phyloP scores from a whole-genome alignment of 2,329 filamentous ascomycete genomes.

The Tolypocladium endophyticum region DNA sequence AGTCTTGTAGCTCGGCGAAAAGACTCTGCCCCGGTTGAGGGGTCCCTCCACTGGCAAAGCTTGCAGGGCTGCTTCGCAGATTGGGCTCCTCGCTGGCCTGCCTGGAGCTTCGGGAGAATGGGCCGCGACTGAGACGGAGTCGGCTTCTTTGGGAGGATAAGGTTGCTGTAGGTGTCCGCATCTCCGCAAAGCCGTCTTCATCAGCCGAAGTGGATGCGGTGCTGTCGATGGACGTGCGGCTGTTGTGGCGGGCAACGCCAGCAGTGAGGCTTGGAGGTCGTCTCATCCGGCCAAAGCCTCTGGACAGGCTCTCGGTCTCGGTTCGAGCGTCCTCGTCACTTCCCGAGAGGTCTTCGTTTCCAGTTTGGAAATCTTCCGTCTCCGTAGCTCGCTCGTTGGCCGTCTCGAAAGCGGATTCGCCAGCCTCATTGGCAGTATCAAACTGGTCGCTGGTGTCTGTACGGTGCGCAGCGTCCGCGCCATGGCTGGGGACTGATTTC shows the following conservation, averaged over 20 bases:
- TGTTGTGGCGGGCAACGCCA: conserved; percentile 28
- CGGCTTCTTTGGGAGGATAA: conserved; percentile 59
- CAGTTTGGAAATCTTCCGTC: conserved; percentile 91
- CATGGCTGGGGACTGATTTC: conserved; percentile 8
- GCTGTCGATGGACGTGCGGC: conserved; percentile 66
- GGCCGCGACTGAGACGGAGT: conserved; percentile 57
- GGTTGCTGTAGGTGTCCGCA: conserved; percentile 51
- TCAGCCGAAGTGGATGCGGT: conserved; percentile 80
- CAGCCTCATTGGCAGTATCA: conserved; percentile 71
- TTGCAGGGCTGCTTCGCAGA: conserved; percentile 49
- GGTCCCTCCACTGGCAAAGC: conserved; percentile 41
- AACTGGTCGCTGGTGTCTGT: conserved; percentile 57
- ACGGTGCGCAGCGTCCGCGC: conserved; percentile 6
- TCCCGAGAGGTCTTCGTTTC: conserved; percentile 66
- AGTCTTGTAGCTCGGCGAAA: conserved; percentile 79
- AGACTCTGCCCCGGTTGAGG: conserved; percentile 61
- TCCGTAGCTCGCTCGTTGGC: conserved; percentile 75
- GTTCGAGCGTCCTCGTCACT: conserved; percentile 80
- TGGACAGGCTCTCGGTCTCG: conserved; percentile 64
- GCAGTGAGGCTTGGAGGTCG: conserved; percentile 30
- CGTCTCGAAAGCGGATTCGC: conserved; percentile 54
- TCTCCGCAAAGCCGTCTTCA: conserved; percentile 48
- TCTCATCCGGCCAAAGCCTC: conserved; percentile 30
- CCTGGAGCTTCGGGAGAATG: conserved; percentile 48
- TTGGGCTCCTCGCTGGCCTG: conserved; percentile 48